Conservation (phyloP, 2,329 filamentous ascomycete species). For the Cytospora piceicola region DNA sequence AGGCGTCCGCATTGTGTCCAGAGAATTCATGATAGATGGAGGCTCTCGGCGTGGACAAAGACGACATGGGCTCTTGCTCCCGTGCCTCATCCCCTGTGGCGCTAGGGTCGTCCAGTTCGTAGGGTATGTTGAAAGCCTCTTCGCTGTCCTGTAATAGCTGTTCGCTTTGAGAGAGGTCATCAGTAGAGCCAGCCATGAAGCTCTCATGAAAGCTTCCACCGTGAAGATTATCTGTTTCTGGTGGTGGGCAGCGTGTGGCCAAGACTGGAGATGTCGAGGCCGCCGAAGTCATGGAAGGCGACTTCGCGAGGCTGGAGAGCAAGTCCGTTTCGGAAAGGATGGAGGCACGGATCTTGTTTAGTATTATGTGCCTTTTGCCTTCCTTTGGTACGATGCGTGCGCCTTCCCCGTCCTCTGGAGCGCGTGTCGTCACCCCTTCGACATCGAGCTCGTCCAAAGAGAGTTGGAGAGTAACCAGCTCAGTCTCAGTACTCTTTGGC, state of each 20-base stretch:
- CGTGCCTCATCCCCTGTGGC: slow-evolving; percentile 44
- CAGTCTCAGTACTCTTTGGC: slow-evolving; percentile 48
- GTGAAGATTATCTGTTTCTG: slow-evolving; percentile 33
- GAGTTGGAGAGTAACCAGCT: slow-evolving; percentile 67
- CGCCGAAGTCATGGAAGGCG: slow-evolving; percentile 60
- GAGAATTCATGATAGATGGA: slow-evolving; percentile 48
- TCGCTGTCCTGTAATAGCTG: slow-evolving; percentile 54
- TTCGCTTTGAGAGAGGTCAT: slow-evolving; percentile 41
- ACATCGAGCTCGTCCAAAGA: slow-evolving; percentile 67
- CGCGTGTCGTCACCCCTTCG: slow-evolving; percentile 63
- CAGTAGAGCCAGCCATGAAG: slow-evolving; percentile 40
- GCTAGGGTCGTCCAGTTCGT: slow-evolving; percentile 48
- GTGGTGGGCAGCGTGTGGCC: slow-evolving; percentile 36
- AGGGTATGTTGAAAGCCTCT: slow-evolving; percentile 60
- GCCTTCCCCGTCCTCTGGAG: slow-evolving; percentile 37
- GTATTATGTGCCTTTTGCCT: slow-evolving; percentile 66
- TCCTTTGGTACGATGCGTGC: slow-evolving; percentile 55
- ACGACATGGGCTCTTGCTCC: slow-evolving; percentile 39
- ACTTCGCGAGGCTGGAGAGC: slow-evolving; percentile 63
- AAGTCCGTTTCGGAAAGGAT: slow-evolving; percentile 70
- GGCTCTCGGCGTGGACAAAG: slow-evolving; percentile 57
- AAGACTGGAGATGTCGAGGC: slow-evolving; percentile 51
- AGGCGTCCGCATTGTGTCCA: slow-evolving; percentile 6
- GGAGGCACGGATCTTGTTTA: slow-evolving; percentile 67
- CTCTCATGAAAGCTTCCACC: slow-evolving; percentile 32